Evolutionary conservation across 202 grass and related monocot genomes (phyloP).

Genomic region (Thinopyrum obtusiflorum): DNA sequence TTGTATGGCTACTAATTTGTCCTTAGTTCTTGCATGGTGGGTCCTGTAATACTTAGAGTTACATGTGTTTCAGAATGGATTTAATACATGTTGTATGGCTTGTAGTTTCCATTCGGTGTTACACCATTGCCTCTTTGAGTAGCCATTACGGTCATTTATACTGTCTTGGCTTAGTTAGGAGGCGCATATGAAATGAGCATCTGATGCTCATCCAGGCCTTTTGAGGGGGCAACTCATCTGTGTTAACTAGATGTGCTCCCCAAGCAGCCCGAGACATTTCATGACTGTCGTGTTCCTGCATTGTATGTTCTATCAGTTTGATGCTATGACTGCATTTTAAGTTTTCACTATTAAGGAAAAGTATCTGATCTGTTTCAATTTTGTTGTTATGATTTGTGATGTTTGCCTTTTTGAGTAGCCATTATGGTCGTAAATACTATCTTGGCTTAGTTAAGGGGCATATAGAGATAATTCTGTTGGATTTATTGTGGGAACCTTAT

Average conservation of each 20-base stretch:
- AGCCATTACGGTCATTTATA: constrained; percentile 32
- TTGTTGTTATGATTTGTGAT: not conserved
- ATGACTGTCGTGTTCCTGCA: not conserved
- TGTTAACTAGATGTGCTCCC: constrained; percentile 6
- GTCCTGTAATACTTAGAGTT: too few relatives aligned
- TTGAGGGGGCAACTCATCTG: constrained; percentile 34
- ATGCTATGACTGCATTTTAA: not conserved
- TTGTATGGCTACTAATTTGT: not conserved
- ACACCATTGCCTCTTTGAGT: constrained; percentile 47
- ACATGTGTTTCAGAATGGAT: not conserved
- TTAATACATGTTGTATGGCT: not conserved
- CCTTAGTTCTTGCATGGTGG: not conserved
- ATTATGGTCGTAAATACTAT: constrained; percentile 20
- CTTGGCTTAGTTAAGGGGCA: constrained; percentile 46
- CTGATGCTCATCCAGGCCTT: constrained; percentile 11
- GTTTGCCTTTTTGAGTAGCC: constrained; percentile 36
- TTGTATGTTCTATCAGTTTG: not conserved
- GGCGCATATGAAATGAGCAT: constrained; percentile 35
- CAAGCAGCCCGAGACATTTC: constrained; percentile 29
- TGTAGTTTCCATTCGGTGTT: not conserved
- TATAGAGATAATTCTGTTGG: constrained; percentile 2
- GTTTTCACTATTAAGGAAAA: not conserved
- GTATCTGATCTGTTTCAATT: too few relatives aligned
- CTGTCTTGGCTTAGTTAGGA: constrained; percentile 64
- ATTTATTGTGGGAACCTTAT: not conserved